Evolutionary conservation across 164 flowering plant species (phyloP), one percentile per base, ranked within the genome.

Genomic region (Stephania japonica): DNA sequence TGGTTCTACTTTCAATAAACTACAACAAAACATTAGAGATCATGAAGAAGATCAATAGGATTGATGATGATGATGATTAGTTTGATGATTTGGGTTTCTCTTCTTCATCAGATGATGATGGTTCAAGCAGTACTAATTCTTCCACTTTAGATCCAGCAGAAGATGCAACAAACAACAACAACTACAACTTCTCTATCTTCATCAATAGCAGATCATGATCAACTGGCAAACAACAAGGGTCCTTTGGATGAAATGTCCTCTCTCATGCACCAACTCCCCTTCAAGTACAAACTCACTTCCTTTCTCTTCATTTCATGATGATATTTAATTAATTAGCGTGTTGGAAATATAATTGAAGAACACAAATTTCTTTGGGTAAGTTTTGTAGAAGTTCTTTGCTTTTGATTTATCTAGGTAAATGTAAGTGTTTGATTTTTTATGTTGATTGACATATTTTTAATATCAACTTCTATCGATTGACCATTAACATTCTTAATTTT

Each of bases 201-300:
- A 13, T 73, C 82, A 0, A 70, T 84, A 3, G 42, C 79, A 56
- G 73, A 71, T 71, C 73, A 71, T 26, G 16, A 49, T 69, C 71
- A 16, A 25, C 14, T 65, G 42, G 21, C 32, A 47, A 1, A 61
- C 69, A 80, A 16, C 76, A 73, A 11, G 78, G 97, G 93, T 9
- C 94, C 97, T 83, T 76, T 87, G 47, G 85, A 77, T 83, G 91
- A 90, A 70, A 73, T 93, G 65, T 83, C 94, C 2, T 89, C 84
- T 38, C 90, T 93, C 81, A 85, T 91, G 90, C 80, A 76, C 65
- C 88, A 86, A 43, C 95, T 93, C 59, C 98, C 98, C 25, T 80
- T 90, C 77, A 90, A 89, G 94, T 91, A 73, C 87, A 2, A 32
- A 32, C 4, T 32, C 38, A 32, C 4, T 32, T 4, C 38, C 38